Conservation (phyloP, 306 rosid genomes). For the Rosa multiflora region DNA sequence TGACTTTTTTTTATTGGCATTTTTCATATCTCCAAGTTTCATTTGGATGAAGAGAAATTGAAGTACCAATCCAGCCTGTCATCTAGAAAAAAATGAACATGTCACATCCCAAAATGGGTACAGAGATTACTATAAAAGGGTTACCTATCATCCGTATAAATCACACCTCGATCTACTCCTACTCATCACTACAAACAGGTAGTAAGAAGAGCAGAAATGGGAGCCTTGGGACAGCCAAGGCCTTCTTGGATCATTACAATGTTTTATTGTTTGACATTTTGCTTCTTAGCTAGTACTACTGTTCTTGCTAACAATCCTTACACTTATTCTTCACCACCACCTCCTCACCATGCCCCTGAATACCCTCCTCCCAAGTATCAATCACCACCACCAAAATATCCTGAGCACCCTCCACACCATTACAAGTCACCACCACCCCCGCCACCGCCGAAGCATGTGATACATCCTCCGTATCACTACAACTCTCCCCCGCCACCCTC, state of each 20-base stretch:
- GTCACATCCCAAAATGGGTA: not conserved
- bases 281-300: slow-evolving; percentile 3
- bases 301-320: not conserved
- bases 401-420: not conserved
- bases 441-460: not conserved
- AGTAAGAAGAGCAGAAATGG: not conserved
- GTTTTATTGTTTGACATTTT: too few relatives aligned
- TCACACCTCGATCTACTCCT: not conserved
- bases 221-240: not conserved
- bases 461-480: not conserved
- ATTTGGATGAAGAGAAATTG: not conserved
- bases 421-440: not conserved
- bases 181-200: not conserved
- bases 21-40: not conserved
- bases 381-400: not conserved
- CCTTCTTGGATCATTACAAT: not conserved
- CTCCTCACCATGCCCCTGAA: not conserved
- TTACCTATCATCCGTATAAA: not conserved
- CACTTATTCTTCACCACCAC: slow-evolving; percentile 11
- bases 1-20: not conserved
- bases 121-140: not conserved
- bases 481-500: not conserved
- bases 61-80: not conserved
- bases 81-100: not conserved
- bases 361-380: not conserved